Base-by-base conservation (phyloP, 176 grass and related monocot species). In the Metroxylon sagu region DNA sequence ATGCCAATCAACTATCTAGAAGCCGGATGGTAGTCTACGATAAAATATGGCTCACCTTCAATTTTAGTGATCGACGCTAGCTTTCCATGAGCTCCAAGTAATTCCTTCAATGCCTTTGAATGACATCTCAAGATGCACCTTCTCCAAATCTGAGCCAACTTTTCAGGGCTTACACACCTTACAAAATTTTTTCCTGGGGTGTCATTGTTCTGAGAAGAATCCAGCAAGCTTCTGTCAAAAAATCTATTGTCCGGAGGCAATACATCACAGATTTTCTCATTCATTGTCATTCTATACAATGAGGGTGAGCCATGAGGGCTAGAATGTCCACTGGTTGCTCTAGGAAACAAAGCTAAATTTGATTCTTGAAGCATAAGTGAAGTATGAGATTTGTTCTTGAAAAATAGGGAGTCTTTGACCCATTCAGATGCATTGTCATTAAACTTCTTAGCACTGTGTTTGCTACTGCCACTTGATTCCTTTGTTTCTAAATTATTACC, bases 51-150 rank as follows among this genome's bases (percentile, higher is more conserved):
- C 23, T 68, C 72, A 95, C 85, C 85, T 81, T 84, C 71, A 61
- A 56, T 72, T 80, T 86, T 74, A 67, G 29, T 76, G 39, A 84
- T 50, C n/a, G 76, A 81, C 60, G 86, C 43, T 66, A 95, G 76
- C 52, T 75, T 89, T 57, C 86, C 83, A 35, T 84, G 67, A 26
- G 80, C 63, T 60, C 65, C 68, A 76, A 95, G 86, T 70, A 95
- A 74, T 7, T 89, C 76, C 53, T 70, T 79, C 57, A 95, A 65
- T 35, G 86, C 74, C 57, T 83, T 89, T 27, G 82, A 95, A 57
- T 95, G 90, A 26, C 86, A 95, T 50, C 76, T 78, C 54, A 87
- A 52, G 16, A 95, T 82, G 64, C 90, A 95, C 50, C 66, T 61
- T 58, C 53, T 79, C 85, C 90, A 95, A 70, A 95, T 78, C 5